Base-by-base conservation (phyloP, 1,139 yeast genomes). In the Yamadazyma songkhlaensis region DNA sequence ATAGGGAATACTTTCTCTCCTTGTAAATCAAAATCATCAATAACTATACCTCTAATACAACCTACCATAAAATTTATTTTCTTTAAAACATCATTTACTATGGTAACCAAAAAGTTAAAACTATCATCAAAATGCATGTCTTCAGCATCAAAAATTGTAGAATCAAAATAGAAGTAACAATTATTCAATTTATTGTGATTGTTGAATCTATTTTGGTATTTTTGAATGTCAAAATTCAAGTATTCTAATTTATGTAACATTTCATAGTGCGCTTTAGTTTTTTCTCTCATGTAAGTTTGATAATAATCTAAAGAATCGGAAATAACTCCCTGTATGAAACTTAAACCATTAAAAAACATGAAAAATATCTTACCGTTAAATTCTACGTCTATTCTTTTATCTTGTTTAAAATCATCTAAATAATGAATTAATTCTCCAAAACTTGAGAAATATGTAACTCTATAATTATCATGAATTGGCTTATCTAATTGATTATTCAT, bases 341-440 rank as follows among this genome's bases (percentile, higher is more conserved):
- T 54, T 38, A 66, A 49, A 1, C 71, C 71, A 37, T 67, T 54
- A 51, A 67, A 67, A 37, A 66, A 67, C 72, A 67, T 67, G 38
- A 67, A 66, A 24, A 65, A 47, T 7, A 65, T 60, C 42, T 60
- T 60, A 2, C 68, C 71, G 7, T 51, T 43, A 39, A 59, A 63
- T 11, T 46, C 45, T 9, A 38, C 28, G n/a, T 37, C 36, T n/a
- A 22, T 14, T 1, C 35, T 35, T 4, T 31, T 31, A 15, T 35
- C 42, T 15, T 21, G 25, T 29, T 34, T 38, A 29, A 29, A 46
- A 23, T 35, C 35, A 22, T 53, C 46, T 17, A 55, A 41, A 34
- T 49, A 51, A 6, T 38, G 25, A 1, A 56, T 41, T 38, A 65
- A 53, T 22, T 56, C 57, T 15, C 50, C 48, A 37, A 64, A 61